These are phyloP conservation scores for Colletotrichum incanum DNA, from an alignment of 2,329 filamentous ascomycete genomes.

Conservation along the genomic window DNA sequence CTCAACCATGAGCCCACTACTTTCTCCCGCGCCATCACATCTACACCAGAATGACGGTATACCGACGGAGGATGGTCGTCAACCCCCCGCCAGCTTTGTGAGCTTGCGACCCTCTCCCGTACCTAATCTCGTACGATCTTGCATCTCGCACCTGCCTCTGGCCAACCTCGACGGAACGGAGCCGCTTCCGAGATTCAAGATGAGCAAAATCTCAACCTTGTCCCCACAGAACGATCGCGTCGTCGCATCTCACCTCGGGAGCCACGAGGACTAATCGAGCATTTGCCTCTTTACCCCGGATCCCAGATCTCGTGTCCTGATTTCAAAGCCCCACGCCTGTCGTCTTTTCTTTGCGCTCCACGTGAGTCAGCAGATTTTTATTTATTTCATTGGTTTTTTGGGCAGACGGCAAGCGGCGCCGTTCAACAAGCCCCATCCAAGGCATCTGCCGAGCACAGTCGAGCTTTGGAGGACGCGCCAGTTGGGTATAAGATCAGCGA, in stretches of 20 bases:
- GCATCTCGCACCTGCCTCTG: background rate
- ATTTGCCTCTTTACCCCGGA: slow-evolving; percentile 17
- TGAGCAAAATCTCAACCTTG: background rate
- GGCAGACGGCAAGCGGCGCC: slow-evolving; percentile 15
- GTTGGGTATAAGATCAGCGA: background rate
- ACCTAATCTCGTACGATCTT: background rate
- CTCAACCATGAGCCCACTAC: background rate
- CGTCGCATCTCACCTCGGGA: slow-evolving; percentile 6
- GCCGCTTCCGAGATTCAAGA: background rate
- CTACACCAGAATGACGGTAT: slow-evolving; percentile 8
- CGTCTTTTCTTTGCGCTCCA: background rate
- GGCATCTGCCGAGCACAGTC: slow-evolving; percentile 3
- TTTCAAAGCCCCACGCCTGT: slow-evolving; percentile 27
- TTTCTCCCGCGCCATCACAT: background rate
- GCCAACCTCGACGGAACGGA: background rate
- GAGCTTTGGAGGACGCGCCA: background rate
- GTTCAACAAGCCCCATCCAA: slow-evolving; percentile 5
- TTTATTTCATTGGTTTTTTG: no score
- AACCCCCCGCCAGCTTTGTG: no score
- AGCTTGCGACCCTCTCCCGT: background rate
- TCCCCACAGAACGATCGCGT: slow-evolving; percentile 11
- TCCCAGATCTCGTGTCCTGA: slow-evolving; percentile 20
- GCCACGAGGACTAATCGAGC: background rate
- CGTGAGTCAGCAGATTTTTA: slow-evolving; percentile 14
- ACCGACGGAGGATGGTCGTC: background rate